Evolutionary conservation across 2,329 filamentous ascomycete genomes (phyloP).

Genomic region (Fusarium musae): DNA sequence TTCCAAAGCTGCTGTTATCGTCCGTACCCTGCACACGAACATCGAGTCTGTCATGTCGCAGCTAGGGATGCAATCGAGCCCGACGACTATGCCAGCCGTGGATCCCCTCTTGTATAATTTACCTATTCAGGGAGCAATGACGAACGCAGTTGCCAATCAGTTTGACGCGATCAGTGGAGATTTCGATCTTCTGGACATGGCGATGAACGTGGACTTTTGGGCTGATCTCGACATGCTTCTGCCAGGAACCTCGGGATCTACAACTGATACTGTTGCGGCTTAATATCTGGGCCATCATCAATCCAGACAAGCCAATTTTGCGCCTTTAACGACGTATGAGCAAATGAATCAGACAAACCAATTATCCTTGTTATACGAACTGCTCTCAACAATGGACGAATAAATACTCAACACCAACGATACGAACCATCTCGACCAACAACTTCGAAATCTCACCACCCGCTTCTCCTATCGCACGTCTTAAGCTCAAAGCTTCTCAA

Average conservation of each 20-base stretch:
- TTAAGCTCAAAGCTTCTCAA: background rate
- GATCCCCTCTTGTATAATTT: background rate
- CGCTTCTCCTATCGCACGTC: no score
- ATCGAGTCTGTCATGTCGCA: constrained; percentile 17
- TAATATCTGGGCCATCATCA: background rate
- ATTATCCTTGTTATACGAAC: fast-evolving
- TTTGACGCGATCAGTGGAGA: background rate
- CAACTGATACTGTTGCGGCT: background rate
- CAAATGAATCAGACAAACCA: background rate
- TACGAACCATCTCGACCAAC: fast-evolving
- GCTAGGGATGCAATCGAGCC: background rate
- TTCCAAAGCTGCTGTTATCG: background rate
- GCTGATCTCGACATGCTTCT: constrained; percentile 11
- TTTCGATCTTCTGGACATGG: constrained; percentile 18
- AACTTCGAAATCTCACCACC: background rate
- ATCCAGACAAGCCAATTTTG: fast-evolving
- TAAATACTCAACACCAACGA: fast-evolving
- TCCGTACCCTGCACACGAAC: constrained; percentile 1
- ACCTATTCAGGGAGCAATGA: fast-evolving
- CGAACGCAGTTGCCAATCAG: background rate
- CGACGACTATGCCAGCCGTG: fast-evolving
- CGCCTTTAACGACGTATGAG: fast-evolving
- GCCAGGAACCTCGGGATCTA: background rate
- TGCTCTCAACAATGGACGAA: fast-evolving
- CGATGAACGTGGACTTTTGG: constrained; percentile 22